Evolutionary conservation across 345 rosid genomes (phyloP), one percentile per base, ranked within the genome.

Genomic region (Dipteronia sinensis): DNA sequence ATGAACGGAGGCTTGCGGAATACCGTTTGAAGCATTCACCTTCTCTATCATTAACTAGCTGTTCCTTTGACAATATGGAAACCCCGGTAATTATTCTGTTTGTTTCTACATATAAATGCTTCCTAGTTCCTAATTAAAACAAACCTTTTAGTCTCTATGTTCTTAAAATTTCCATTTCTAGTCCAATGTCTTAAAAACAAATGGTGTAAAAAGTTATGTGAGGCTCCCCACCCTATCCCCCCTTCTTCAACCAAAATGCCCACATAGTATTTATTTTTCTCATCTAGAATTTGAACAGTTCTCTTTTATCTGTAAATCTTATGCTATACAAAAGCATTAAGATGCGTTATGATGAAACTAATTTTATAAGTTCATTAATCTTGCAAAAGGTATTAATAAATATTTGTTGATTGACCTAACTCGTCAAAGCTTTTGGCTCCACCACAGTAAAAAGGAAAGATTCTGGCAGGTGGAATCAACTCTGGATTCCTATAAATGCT

Each of bases 1-100:
- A 94, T 81, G 97, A 94, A 75, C 82, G 97, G 51, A 86, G 89
- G 83, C 93, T 94, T 20, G 91, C 94, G 40, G 98, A 93, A 83
- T 94, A 91, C 81, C 91, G 83, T 73, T 72, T 90, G 78, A 84
- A 87, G 81, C 94, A 87, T 62, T 85, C 89, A 15, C 74, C 91
- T 80, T 83, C 90, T 69, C 86, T 84, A 74, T 77, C 89, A 63
- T 83, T 87, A 72, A 78, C 89, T 78, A 78, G 75, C 69, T 79
- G 55, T 75, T 61, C 80, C 55, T 71, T 82, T 10, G 76, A 78
- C 42, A 76, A 40, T 75, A 55, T 56, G 59, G 78, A 72, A 82
- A 67, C 59, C 38, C 78, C 25, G 78, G 87, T 86, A 76, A 53
- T 47, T 74, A 56, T 38, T 74, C 44, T 79, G 34, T 47, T 25